Conservation (phyloP, 2,329 filamentous ascomycete species). For the Tolypocladium endophyticum region DNA sequence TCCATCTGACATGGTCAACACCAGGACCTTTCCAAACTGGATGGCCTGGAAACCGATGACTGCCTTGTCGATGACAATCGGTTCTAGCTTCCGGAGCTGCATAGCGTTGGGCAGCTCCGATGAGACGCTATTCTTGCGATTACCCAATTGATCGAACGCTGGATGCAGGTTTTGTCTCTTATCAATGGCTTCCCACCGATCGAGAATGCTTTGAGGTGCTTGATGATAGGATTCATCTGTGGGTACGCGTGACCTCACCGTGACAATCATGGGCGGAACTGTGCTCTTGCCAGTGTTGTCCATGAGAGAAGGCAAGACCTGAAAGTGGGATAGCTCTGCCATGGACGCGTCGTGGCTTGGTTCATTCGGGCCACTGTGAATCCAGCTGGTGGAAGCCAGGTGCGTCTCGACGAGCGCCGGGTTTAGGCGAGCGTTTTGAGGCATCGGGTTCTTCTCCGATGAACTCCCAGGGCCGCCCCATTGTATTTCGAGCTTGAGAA, state of each 20-base stretch:
- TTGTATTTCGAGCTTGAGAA: slow-evolving; percentile 62
- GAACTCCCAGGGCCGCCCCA: slow-evolving; percentile 53
- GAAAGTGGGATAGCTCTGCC: slow-evolving; percentile 61
- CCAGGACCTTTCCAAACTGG: slow-evolving; percentile 61
- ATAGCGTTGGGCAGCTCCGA: slow-evolving; percentile 20
- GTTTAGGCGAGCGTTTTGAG: slow-evolving; percentile 34
- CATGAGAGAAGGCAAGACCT: slow-evolving; percentile 57
- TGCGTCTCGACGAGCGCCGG: slow-evolving; percentile 45
- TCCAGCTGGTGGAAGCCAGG: slow-evolving; percentile 47
- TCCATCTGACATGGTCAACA: slow-evolving; percentile 69
- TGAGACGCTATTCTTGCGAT: slow-evolving; percentile 44
- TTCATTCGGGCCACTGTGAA: slow-evolving; percentile 34
- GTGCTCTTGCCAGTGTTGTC: slow-evolving; percentile 48
- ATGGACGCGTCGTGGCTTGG: slow-evolving; percentile 37
- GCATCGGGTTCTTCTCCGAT: slow-evolving; percentile 41
- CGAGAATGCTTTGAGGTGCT: slow-evolving; percentile 62
- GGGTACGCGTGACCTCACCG: slow-evolving; percentile 57
- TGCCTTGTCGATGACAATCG: slow-evolving; percentile 61
- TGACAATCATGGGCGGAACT: slow-evolving; percentile 54
- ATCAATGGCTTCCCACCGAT: slow-evolving; percentile 73
- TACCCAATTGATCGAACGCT: slow-evolving; percentile 65
- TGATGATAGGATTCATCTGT: slow-evolving; percentile 47
- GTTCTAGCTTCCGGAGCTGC: slow-evolving; percentile 52
- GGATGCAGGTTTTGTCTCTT: slow-evolving; percentile 57
- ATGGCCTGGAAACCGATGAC: slow-evolving; percentile 58